Evolutionary conservation across 73 alveolate genomes (phyloP).

Genomic region (Symbiodinium pilosum): DNA sequence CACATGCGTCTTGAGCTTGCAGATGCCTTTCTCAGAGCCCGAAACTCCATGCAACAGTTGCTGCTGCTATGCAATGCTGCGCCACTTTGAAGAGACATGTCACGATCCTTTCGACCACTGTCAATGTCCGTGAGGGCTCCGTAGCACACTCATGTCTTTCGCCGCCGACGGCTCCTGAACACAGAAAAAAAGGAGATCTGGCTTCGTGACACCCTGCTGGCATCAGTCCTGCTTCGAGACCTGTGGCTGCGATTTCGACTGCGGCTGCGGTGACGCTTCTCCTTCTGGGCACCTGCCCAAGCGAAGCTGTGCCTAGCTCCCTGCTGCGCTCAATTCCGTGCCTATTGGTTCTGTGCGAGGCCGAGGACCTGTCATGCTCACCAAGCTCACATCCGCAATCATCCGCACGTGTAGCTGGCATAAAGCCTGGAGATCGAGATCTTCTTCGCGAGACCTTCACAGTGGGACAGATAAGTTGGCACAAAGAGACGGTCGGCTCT

Average conservation of each 20-base stretch:
- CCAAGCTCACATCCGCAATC: not conserved
- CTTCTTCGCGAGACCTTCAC: not conserved
- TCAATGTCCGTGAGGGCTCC: no score
- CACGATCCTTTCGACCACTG: no score
- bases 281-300: not conserved
- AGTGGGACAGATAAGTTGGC: no score
- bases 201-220: no score
- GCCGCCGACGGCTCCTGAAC: not conserved
- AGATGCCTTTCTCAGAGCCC: no score
- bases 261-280: not conserved
- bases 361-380: not conserved
- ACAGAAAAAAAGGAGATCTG: no score
- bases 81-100: no score
- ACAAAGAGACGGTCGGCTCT: not conserved
- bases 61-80: no score
- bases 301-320: not conserved
- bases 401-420: not conserved
- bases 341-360: not conserved
- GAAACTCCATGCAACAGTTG: no score
- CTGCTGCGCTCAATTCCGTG: not conserved
- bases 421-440: not conserved
- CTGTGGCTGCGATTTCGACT: slow-evolving; percentile 10
- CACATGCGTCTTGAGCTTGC: no score
- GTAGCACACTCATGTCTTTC: not conserved
- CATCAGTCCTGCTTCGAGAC: not conserved